Conservation (phyloP, 2,329 filamentous ascomycete species). For the Cryphonectria nitschkei region DNA sequence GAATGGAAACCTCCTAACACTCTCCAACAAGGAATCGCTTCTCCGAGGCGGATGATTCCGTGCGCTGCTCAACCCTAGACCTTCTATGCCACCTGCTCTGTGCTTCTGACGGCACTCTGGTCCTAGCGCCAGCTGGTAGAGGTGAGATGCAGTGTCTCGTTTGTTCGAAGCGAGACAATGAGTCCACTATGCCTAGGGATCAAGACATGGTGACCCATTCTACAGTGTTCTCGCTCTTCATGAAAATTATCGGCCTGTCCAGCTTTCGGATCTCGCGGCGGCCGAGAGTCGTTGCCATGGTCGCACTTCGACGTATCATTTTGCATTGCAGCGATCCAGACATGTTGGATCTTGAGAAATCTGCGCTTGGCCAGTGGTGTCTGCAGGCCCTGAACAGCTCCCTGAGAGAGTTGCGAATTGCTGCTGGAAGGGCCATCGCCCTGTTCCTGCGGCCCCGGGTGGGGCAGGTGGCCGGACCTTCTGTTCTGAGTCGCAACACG, state of each 20-base stretch:
- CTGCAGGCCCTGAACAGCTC: slow-evolving; percentile 82
- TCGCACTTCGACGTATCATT: slow-evolving; percentile 69
- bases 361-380: slow-evolving; percentile 77
- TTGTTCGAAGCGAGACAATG: slow-evolving; percentile 29
- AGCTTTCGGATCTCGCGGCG: slow-evolving; percentile 59
- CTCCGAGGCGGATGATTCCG: slow-evolving; percentile 29
- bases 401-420: slow-evolving; percentile 80
- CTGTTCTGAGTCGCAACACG: slow-evolving; percentile 64
- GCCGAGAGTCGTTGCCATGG: slow-evolving; percentile 71
- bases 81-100: slow-evolving; percentile 62
- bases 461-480: slow-evolving; percentile 18
- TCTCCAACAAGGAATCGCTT: slow-evolving; percentile 30
- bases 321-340: slow-evolving; percentile 64
- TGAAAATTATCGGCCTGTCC: slow-evolving; percentile 48
- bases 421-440: slow-evolving; percentile 63
- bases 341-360: slow-evolving; percentile 69
- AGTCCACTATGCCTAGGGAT: slow-evolving; percentile 26
- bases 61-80: slow-evolving; percentile 38
- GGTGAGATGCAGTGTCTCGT: slow-evolving; percentile 32
- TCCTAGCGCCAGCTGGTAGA: slow-evolving; percentile 21
- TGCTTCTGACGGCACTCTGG: slow-evolving; percentile 53
- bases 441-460: slow-evolving; percentile 23
- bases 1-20: slow-evolving; percentile 1
- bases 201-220: slow-evolving; percentile 38
- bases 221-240: slow-evolving; percentile 50